phyloP scores from a whole-genome alignment of 2,329 filamentous ascomycete genomes.

The Hirsutella minnesotensis region DNA sequence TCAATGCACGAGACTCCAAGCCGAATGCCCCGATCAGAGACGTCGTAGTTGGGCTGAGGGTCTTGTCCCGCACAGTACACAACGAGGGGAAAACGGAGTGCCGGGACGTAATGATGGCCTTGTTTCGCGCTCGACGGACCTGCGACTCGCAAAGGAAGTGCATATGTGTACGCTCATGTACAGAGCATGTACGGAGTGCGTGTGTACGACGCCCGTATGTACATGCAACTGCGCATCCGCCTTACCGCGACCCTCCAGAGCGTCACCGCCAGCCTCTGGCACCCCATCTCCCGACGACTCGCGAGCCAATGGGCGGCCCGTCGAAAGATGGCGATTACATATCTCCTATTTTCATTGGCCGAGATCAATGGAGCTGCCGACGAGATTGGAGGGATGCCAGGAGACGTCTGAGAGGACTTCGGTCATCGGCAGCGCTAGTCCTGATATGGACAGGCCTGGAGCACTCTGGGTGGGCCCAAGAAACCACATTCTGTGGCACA shows the following conservation, averaged over 20 bases:
- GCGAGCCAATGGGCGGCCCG: slow-evolving; percentile 2
- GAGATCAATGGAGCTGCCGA: not conserved
- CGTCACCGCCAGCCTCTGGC: slow-evolving; percentile 3
- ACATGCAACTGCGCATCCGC: not conserved
- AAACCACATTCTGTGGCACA: no score
- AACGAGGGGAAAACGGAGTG: no score
- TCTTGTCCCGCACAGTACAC: no score
- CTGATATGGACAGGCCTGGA: slow-evolving; percentile 1
- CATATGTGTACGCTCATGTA: not conserved
- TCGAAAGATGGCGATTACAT: slow-evolving; percentile 7
- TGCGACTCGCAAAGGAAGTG: no score
- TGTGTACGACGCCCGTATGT: not conserved
- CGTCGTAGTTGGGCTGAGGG: no score
- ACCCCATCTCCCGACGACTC: not conserved
- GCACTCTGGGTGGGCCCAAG: not conserved
- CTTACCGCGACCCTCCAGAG: slow-evolving; percentile 4
- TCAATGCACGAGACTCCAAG: slow-evolving; percentile 1
- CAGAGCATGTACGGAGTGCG: not conserved
- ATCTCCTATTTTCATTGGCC: slow-evolving; percentile 7
- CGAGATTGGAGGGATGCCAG: slow-evolving; percentile 1
- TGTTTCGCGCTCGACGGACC: no score
- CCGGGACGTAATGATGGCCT: no score
- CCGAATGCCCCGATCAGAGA: not conserved
- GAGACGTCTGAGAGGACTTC: slow-evolving; percentile 1
- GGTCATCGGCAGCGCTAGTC: slow-evolving; percentile 11